Evolutionary conservation across 495 filamentous ascomycete genomes (phyloP).

Genomic region (Penicillium roqueforti): DNA sequence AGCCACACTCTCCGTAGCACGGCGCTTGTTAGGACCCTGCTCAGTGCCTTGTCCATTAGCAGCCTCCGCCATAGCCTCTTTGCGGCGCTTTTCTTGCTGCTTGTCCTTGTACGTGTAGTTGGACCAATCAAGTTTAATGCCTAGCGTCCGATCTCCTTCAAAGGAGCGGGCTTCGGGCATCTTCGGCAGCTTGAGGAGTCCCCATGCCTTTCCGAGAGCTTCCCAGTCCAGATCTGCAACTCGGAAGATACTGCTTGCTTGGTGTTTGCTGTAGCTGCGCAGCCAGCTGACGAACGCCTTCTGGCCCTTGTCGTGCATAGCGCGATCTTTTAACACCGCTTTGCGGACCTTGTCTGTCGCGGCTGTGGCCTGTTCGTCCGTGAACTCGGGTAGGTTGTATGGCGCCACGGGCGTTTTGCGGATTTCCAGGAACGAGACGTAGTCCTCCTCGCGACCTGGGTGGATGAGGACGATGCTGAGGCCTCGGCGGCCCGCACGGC

Average conservation of each 20-base stretch:
- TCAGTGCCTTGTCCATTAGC: conserved; percentile 26
- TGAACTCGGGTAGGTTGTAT: conserved; percentile 47
- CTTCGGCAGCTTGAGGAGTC: conserved; percentile 77
- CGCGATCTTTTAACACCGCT: conserved; percentile 65
- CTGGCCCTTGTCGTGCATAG: conserved; percentile 81
- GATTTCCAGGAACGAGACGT: conserved; percentile 79
- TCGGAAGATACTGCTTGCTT: conserved; percentile 87
- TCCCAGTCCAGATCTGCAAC: conserved; percentile 78
- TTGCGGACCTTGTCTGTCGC: conserved; percentile 55
- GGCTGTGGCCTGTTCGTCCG: conserved; percentile 51
- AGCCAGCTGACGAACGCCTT: conserved; percentile 91
- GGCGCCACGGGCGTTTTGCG: conserved; percentile 81
- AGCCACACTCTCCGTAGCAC: conserved; percentile 55
- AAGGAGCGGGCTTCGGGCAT: conserved; percentile 86
- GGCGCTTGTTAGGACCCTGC: conserved; percentile 30
- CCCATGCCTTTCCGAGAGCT: conserved; percentile 76
- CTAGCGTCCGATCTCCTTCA: conserved; percentile 59
- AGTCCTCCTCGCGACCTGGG: conserved; percentile 81
- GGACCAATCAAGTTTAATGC: conserved; percentile 57
- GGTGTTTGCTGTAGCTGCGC: conserved; percentile 84
- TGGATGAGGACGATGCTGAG: conserved; percentile 81
- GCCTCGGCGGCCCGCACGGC: conserved; percentile 80
- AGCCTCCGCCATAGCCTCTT: conserved; percentile 48
- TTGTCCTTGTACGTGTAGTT: conserved; percentile 73
- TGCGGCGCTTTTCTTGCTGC: conserved; percentile 65